Evolutionary conservation across 1,139 yeast species (phyloP), one percentile per base, ranked within the genome.

Genomic region (Suhomyces kunorum): DNA sequence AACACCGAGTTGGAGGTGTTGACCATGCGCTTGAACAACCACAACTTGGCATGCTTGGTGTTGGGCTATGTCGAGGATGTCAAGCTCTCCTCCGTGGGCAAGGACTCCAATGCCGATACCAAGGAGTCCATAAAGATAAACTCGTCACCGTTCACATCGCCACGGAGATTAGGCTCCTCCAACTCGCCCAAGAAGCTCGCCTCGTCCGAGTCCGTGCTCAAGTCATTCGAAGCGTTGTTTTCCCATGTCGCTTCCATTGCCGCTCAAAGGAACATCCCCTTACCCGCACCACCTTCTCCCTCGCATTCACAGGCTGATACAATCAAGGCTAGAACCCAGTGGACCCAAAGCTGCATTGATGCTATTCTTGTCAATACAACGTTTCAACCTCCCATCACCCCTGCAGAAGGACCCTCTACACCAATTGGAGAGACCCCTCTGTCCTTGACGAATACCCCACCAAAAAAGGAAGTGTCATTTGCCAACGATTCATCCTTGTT

Each of bases 261-360:
- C 0, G 83, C 76, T 4, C 80, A 77, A 46, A 64, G 70, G 41
- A 68, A 66, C 47, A 62, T 80, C 2, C 46, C 61, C 2, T 58
- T 81, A 26, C 85, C 86, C 0, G 56, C 64, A 0, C 80, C 78
- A 16, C 64, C 71, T 8, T 50, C 60, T 8, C 47, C 57, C 8
- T 48, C 53, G 11, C 37, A 32, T 14, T 35, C 39, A 2, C 49
- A 49, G 15, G 54, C 61, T 31, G 64, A 64, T 16, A 53, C 63
- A 3, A 45, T 62, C 9, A 65, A 62, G 11, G 58, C 69, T 3
- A 64, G 71, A 38, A 59, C 69, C 3, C 51, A 60, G 30, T 80
- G 86, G 86, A 71, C 80, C n/a, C 73, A 71, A 44, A 55, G 60
- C 19, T 80, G 85, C 51, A 68, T 80, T 13, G 76, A 71, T 44